Evolutionary conservation across 306 rosid species (phyloP).

Genomic region (Luffa acutangula): DNA sequence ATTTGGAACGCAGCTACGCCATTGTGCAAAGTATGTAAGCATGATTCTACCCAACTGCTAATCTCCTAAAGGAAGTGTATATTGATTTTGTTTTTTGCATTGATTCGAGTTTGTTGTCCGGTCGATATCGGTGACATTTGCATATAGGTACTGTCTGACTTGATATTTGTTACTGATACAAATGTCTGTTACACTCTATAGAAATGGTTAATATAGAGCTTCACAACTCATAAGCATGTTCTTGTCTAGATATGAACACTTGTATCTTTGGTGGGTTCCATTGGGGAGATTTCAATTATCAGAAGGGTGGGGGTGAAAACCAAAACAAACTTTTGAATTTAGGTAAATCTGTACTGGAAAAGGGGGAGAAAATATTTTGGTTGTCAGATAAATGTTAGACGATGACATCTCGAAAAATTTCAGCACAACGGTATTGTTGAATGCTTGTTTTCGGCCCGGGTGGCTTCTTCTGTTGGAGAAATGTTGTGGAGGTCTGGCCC

Average conservation of each 20-base stretch:
- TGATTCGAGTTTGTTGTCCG: conserved; percentile 28
- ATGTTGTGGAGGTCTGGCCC: background rate
- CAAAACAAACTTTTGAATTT: conserved; percentile 6
- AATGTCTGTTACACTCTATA: background rate
- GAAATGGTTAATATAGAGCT: background rate
- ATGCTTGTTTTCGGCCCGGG: background rate
- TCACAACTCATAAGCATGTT: background rate
- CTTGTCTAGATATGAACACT: conserved; percentile 8
- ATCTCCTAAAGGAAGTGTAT: background rate
- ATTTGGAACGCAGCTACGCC: conserved; percentile 78
- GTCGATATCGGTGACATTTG: conserved; percentile 37
- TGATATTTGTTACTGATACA: background rate
- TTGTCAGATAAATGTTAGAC: background rate
- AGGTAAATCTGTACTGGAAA: background rate
- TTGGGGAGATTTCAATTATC: conserved; percentile 14
- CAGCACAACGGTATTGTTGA: background rate
- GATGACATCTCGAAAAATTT: background rate
- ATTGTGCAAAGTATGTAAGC: conserved; percentile 69
- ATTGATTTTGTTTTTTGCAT: conserved; percentile 6
- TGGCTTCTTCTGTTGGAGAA: conserved; percentile 18
- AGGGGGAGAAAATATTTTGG: background rate
- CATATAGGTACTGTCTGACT: background rate
- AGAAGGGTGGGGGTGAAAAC: conserved; percentile 3
- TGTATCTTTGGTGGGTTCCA: conserved; percentile 66
- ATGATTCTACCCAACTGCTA: background rate